A percentile compares a stretch with the other conserved stretches of the same genome.
Evolutionary conservation across 768 basidiomycete genomes (phyloP).

Genomic region (Boletus tomentosulus): DNA sequence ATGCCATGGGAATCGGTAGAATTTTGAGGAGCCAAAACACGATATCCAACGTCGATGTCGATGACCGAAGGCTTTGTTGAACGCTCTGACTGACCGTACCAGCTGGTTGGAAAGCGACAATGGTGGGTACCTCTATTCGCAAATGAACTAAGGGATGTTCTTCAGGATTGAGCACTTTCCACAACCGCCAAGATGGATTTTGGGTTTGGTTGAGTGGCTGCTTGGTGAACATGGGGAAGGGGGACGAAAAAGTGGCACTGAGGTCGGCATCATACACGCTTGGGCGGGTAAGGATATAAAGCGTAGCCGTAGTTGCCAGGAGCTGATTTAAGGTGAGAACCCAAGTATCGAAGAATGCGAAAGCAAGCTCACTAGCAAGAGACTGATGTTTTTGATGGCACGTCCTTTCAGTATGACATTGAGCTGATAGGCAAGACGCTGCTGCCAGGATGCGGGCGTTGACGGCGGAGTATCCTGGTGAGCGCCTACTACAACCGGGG

Average conservation of each 20-base stretch:
- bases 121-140: constrained; percentile 74
- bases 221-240: constrained; percentile 34
- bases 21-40: constrained; percentile 77
- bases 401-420: constrained; percentile 57
- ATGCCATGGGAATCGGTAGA: constrained; percentile 78
- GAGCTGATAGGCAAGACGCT: constrained; percentile 16
- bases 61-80: constrained; percentile 38
- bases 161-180: constrained; percentile 73
- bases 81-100: constrained; percentile 22
- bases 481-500: constrained; percentile 37
- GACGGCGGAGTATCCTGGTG: constrained; percentile 22
- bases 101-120: constrained; percentile 61
- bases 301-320: constrained; percentile 66
- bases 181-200: constrained; percentile 63
- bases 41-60: constrained; percentile 49
- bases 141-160: constrained; percentile 66
- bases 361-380: constrained; percentile 59
- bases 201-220: constrained; percentile 29
- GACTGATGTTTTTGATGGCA: constrained; percentile 72
- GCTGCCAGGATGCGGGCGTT: constrained; percentile 32
- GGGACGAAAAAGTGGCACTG: constrained; percentile 12
- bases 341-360: neutral
- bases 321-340: constrained; percentile 43
- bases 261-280: constrained; percentile 30
- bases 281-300: constrained; percentile 70